Evolutionary conservation across 306 rosid genomes (phyloP), one percentile per base, ranked within the genome.

Genomic region (Alnus glutinosa): DNA sequence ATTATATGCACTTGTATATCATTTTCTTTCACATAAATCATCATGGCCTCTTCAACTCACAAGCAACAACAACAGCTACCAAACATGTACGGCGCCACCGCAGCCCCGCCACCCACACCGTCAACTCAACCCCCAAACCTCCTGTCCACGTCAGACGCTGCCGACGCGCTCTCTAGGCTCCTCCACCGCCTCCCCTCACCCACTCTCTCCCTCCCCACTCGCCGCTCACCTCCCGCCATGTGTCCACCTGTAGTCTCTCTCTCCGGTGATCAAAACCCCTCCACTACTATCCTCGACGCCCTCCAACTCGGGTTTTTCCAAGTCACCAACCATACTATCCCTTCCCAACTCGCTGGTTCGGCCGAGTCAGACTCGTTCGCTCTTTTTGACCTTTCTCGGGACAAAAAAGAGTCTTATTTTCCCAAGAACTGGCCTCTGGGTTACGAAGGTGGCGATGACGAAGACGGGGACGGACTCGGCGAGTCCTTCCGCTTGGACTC

Each of bases 81-180:
- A 55, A 86, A 73, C 78, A 73, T 89, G 80, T 78, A 79, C 76
- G 85, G 90, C 71, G 85, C 97, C 89, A 89, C 97, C 77, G 86
- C 97, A 50, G 97, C 98, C 9, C 97, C 98, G 0, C 97, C 97
- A 34, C 98, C 98, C 9, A 94, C 97, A 0, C 98, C 98, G 0
- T 86, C 97, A 0, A 30, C 89, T 0, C 82, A 85, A 74, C 71
- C 85, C 10, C 74, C 44, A 82, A 74, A 73, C 66, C 84, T 76
- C 77, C 28, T 86, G 9, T 70, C 90, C 49, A 73, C 88, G 18
- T 58, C 91, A 37, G 78, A 78, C 67, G 83, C 89, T 44, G 97
- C 93, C 74, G 94, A 90, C 49, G 80, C 94, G 42, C 90, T 94
- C 79, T 92, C 97, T 14, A 81, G 70, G 15, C 89, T 92, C 80